These are phyloP conservation scores for Amorphotheca resinae DNA, from an alignment of 495 filamentous ascomycete genomes.

Conservation along the genomic window DNA sequence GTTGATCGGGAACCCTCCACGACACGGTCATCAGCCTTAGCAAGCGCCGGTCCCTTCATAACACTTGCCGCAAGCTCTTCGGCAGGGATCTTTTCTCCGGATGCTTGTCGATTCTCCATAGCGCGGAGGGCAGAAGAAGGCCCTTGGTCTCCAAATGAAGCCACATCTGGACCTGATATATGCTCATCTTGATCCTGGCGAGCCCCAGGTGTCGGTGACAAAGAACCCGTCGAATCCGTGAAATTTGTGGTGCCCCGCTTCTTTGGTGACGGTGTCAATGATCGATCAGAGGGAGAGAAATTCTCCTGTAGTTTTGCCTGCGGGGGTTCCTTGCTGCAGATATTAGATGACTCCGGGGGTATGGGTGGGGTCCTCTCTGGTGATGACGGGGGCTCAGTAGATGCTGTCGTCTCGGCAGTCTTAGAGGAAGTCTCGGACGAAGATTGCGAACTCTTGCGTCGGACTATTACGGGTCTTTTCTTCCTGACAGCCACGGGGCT, in stretches of 20 bases:
- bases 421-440: conserved; percentile 9
- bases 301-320: conserved; percentile 18
- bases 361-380: conserved; percentile 7
- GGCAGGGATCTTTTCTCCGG: not conserved
- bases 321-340: not conserved
- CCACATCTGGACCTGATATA: no score
- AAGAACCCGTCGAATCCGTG: no score
- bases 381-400: conserved; percentile 6
- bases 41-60: conserved; percentile 7
- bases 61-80: conserved; percentile 12
- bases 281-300: conserved; percentile 11
- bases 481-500: conserved; percentile 11
- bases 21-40: conserved; percentile 8
- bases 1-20: not conserved
- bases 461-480: conserved; percentile 15
- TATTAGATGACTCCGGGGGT: not conserved
- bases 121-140: conserved; percentile 5
- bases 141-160: conserved; percentile 6
- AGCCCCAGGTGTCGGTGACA: no score
- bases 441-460: conserved; percentile 18
- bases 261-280: not conserved
- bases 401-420: not conserved
- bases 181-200: no score
- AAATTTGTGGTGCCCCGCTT: not conserved
- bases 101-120: not conserved